Percentiles rank a stretch among this genome's conserved stretches.
These are phyloP conservation scores for Pichia sp. DNA, from an alignment of 1,139 yeast genomes.

Conservation along the genomic window DNA sequence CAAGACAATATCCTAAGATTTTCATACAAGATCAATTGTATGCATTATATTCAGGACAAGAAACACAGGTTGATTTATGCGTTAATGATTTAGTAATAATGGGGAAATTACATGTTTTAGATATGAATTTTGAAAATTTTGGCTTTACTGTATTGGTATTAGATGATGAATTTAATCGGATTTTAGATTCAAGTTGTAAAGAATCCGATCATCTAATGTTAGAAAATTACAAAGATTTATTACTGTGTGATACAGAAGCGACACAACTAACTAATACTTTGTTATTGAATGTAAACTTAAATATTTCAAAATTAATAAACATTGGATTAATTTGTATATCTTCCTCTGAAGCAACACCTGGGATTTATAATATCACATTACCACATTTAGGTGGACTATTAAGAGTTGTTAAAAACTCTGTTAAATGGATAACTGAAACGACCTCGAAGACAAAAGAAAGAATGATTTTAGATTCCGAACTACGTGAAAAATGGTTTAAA, in stretches of 20 bases:
- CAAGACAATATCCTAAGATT: conserved; percentile 31
- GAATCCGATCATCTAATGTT: not conserved
- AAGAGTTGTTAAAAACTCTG: conserved; percentile 38
- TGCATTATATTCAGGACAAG: conserved; percentile 29
- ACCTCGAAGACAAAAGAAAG: conserved; percentile 6
- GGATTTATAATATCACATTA: conserved; percentile 41
- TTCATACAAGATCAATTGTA: conserved; percentile 21
- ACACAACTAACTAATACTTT: conserved; percentile 1
- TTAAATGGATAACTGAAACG: conserved; percentile 6
- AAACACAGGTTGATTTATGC: conserved; percentile 39
- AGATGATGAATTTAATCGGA: conserved; percentile 27
- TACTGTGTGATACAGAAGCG: not conserved
- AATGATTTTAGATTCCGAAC: conserved; percentile 4
- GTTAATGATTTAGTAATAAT: conserved; percentile 28
- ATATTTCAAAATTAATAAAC: conserved; percentile 2
- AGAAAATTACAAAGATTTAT: not conserved
- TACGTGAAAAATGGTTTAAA: conserved; percentile 8
- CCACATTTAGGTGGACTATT: conserved; percentile 59
- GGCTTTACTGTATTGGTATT: conserved; percentile 33
- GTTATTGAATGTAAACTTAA: not conserved
- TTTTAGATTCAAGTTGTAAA: conserved; percentile 15
- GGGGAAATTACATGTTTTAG: conserved; percentile 29
- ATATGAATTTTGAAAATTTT: conserved; percentile 31
- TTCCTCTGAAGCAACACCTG: not conserved
- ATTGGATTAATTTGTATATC: conserved; percentile 10